These are phyloP conservation scores for Coccinonectria pachysandricola DNA, from an alignment of 2,329 filamentous ascomycete species.

Conservation along the genomic window DNA sequence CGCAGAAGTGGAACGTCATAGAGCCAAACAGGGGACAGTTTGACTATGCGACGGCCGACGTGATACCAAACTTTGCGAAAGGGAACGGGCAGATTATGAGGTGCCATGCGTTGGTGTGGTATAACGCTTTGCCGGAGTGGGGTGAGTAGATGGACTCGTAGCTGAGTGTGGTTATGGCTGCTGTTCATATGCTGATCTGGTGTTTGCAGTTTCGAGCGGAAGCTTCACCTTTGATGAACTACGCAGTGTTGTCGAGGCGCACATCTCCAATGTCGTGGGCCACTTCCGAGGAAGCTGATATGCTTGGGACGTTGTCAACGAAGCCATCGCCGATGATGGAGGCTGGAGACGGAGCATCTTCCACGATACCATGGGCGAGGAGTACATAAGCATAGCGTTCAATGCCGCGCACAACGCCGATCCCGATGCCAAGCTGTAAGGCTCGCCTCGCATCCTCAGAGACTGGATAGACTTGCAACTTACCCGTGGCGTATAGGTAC, in stretches of 20 bases:
- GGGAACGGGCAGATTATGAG: constrained; percentile 42
- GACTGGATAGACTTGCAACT: no score
- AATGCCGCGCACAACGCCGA: constrained; percentile 42
- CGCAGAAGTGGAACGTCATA: constrained; percentile 52
- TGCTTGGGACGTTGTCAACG: constrained; percentile 58
- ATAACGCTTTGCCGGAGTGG: constrained; percentile 11
- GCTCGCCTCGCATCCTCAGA: rapidly evolving
- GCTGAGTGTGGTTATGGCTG: no score
- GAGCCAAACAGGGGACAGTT: constrained; percentile 48
- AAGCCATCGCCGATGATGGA: constrained; percentile 49
- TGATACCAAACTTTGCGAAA: constrained; percentile 37
- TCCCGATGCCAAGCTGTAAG: constrained; percentile 42
- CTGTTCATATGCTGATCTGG: constrained; percentile 27
- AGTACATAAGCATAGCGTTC: constrained; percentile 50
- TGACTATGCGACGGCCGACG: constrained; percentile 47
- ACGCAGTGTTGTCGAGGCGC: constrained; percentile 37
- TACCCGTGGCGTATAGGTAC: constrained; percentile 18
- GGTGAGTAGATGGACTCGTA: neutral
- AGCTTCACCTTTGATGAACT: constrained; percentile 50
- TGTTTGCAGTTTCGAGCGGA: constrained; percentile 26
- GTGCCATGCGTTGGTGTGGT: constrained; percentile 50
- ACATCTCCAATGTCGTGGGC: constrained; percentile 46
- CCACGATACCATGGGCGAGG: constrained; percentile 42
- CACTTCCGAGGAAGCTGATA: constrained; percentile 30
- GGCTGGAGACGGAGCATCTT: constrained; percentile 43